A percentile compares a stretch with the other conserved stretches of the same genome.
Conservation (phyloP, 73 alveolate species). For the Tetrahymena borealis region DNA sequence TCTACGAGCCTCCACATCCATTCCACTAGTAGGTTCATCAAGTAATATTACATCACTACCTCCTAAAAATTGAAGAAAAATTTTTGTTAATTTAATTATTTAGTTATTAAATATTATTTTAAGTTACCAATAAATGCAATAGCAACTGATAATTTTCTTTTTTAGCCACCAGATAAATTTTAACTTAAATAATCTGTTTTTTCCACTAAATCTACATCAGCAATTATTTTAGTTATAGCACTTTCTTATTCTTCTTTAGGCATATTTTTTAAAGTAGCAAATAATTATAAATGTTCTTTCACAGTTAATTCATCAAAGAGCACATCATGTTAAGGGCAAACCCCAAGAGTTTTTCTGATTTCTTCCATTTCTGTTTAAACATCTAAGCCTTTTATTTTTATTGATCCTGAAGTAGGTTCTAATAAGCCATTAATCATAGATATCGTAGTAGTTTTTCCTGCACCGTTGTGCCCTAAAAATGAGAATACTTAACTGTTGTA, state of each 20-base stretch:
- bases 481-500: slow-evolving; percentile 92
- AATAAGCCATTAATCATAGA: slow-evolving; percentile 79
- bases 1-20: slow-evolving; percentile 91
- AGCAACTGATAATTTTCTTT: slow-evolving; percentile 82
- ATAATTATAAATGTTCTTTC: slow-evolving; percentile 65
- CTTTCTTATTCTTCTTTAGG: slow-evolving; percentile 40
- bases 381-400: slow-evolving; percentile 50
- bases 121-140: slow-evolving; percentile 92
- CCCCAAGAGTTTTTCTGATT: slow-evolving; percentile 88
- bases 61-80: slow-evolving; percentile 17
- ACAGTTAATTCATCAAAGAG: slow-evolving; percentile 80
- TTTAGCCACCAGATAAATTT: slow-evolving; percentile 90
- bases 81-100: neutral
- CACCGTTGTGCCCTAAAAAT: slow-evolving; percentile 98
- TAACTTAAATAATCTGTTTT: slow-evolving; percentile 61
- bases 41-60: slow-evolving; percentile 80
- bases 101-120: slow-evolving; percentile 14
- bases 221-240: slow-evolving; percentile 65
- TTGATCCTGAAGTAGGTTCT: slow-evolving; percentile 56
- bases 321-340: slow-evolving; percentile 98
- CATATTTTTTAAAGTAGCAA: slow-evolving; percentile 80
- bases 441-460: slow-evolving; percentile 98
- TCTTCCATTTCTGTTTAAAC: slow-evolving; percentile 57
- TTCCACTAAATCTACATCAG: slow-evolving; percentile 73
- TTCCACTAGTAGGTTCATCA: slow-evolving; percentile 97